These are phyloP conservation scores for Gossypium ekmanianum DNA, from an alignment of 345 rosid genomes.

Conservation along the genomic window DNA sequence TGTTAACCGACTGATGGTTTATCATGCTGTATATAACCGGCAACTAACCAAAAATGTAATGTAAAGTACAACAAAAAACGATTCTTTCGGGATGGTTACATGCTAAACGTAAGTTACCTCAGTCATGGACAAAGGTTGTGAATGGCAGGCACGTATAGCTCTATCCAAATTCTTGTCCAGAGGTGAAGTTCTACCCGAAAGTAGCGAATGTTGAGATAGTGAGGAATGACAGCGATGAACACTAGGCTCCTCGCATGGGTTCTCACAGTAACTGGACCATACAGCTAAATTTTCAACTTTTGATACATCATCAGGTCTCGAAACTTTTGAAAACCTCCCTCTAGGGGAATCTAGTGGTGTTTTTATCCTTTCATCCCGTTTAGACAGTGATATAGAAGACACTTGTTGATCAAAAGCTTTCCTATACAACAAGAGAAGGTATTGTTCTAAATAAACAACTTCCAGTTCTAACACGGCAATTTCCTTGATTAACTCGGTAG, in stretches of 20 bases:
- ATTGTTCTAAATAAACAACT: slow-evolving; percentile 82
- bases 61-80: neutral
- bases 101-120: slow-evolving; percentile 47
- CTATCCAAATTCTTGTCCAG: slow-evolving; percentile 49
- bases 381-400: slow-evolving; percentile 45
- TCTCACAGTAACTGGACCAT: slow-evolving; percentile 35
- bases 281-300: slow-evolving; percentile 38
- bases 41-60: neutral
- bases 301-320: slow-evolving; percentile 35
- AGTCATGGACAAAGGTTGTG: slow-evolving; percentile 71
- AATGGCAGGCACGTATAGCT: slow-evolving; percentile 68
- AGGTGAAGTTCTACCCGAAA: slow-evolving; percentile 46
- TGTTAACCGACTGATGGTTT: neutral
- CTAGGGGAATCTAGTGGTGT: slow-evolving; percentile 43
- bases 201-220: slow-evolving; percentile 63
- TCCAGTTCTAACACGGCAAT: slow-evolving; percentile 85
- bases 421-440: slow-evolving; percentile 83
- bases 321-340: slow-evolving; percentile 36
- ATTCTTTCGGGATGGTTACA: neutral
- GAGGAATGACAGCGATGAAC: slow-evolving; percentile 83
- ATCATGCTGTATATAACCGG: neutral
- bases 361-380: slow-evolving; percentile 42
- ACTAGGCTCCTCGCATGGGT: slow-evolving; percentile 31
- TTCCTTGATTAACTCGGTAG: slow-evolving; percentile 79
- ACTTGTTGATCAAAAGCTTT: slow-evolving; percentile 75